These are phyloP conservation scores for Panaeolus cyanescens DNA, from an alignment of 768 basidiomycete species.

Conservation along the genomic window DNA sequence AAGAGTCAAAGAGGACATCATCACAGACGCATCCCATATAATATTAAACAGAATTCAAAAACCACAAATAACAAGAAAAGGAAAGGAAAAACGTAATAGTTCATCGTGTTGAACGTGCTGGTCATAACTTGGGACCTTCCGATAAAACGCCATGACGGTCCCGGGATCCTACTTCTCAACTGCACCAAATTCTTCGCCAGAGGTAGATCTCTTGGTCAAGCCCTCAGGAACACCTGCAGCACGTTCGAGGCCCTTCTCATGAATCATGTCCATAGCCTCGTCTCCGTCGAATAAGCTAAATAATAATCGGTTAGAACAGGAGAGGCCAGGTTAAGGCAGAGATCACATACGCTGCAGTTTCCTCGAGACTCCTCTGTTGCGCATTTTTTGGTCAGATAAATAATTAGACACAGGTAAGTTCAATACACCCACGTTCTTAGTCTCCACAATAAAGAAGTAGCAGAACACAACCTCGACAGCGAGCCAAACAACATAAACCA, in stretches of 20 bases:
- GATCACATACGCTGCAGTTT: not conserved
- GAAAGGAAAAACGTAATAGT: too few species aligned
- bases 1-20: too few species aligned
- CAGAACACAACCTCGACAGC: constrained; percentile 63
- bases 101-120: too few species aligned
- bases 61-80: too few species aligned
- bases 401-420: too few species aligned
- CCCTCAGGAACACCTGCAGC: not conserved
- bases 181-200: not conserved
- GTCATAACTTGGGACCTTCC: too few species aligned
- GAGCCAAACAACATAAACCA: constrained; percentile 75
- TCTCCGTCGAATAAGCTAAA: not conserved
- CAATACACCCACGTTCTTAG: constrained; percentile 56
- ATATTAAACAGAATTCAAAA: too few species aligned
- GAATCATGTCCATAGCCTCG: not conserved
- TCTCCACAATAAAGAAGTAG: constrained; percentile 72
- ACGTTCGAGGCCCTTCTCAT: not conserved
- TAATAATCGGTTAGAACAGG: not conserved
- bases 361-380: not conserved
- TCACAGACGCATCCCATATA: too few species aligned
- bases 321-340: not conserved
- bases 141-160: too few species aligned
- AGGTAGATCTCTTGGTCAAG: not conserved
- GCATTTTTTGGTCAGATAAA: not conserved
- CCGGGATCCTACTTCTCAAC: not conserved